Evolutionary conservation across 495 filamentous ascomycete genomes (phyloP).

Genomic region (Lindgomyces ingoldianus): DNA sequence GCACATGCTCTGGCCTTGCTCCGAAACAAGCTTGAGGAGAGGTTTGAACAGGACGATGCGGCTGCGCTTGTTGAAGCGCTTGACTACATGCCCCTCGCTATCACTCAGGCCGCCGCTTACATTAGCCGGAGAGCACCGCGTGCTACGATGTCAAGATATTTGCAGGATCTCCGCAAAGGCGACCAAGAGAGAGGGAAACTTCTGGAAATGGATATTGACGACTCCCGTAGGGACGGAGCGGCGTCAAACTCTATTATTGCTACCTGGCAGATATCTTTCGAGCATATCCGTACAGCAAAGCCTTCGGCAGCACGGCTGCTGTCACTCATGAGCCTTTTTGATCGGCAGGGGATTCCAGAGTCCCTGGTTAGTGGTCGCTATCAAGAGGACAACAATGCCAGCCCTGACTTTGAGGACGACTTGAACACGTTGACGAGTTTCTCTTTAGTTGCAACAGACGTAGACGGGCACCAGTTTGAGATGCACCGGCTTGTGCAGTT

Average conservation of each 20-base stretch:
- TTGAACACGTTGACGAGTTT: constrained; percentile 21
- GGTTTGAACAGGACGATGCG: constrained; percentile 21
- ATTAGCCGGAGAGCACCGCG: constrained; percentile 32
- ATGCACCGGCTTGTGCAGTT: constrained; percentile 57
- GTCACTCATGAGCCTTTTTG: constrained; percentile 38
- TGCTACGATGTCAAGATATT: constrained; percentile 43
- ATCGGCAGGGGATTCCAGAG: constrained; percentile 38
- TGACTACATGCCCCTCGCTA: constrained; percentile 34
- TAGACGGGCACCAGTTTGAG: constrained; percentile 41
- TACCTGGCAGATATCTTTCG: constrained; percentile 52
- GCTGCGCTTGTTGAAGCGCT: constrained; percentile 21
- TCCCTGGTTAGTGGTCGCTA: constrained; percentile 19
- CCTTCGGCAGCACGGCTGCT: constrained; percentile 35
- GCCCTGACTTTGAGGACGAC: constrained; percentile 23
- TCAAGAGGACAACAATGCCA: constrained; percentile 1
- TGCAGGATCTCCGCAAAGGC: constrained; percentile 45
- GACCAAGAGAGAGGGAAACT: constrained; percentile 46
- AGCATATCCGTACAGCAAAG: constrained; percentile 44
- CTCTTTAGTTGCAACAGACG: constrained; percentile 32
- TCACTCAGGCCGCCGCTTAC: constrained; percentile 31
- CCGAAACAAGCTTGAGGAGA: constrained; percentile 44
- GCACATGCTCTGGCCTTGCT: constrained; percentile 45
- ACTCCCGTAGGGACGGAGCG: constrained; percentile 48
- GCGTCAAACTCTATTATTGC: constrained; percentile 50
- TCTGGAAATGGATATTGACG: constrained; percentile 43